A percentile compares a stretch with the other conserved stretches of the same genome.
phyloP scores from a whole-genome alignment of 106 monocot species.

The Dendrobium officinale region DNA sequence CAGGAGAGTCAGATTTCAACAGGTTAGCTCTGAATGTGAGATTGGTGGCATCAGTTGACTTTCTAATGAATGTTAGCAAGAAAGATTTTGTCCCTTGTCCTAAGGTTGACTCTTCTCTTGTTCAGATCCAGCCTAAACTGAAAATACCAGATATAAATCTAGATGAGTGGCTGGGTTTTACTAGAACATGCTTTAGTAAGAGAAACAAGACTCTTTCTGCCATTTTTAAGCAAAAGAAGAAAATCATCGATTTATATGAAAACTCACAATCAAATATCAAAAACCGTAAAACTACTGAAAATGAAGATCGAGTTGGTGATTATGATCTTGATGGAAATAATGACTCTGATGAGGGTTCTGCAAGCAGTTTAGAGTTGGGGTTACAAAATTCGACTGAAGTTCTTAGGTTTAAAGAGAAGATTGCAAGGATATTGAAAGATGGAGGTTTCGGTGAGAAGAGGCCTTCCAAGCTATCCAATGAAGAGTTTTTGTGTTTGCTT shows the following conservation, averaged over 20 bases:
- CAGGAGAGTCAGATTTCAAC: constrained; percentile 75
- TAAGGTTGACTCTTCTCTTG: constrained; percentile 75
- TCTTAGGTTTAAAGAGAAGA: constrained; percentile 51
- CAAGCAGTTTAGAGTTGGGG: not conserved
- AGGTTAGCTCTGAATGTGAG: constrained; percentile 68
- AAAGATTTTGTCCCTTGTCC: constrained; percentile 75
- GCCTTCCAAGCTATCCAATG: constrained; percentile 63
- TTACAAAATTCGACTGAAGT: constrained; percentile 15
- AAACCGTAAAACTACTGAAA: not conserved
- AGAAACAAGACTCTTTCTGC: constrained; percentile 87
- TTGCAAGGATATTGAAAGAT: constrained; percentile 36
- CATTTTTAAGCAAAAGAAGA: constrained; percentile 90
- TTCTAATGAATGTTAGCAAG: constrained; percentile 78
- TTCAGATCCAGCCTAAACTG: constrained; percentile 42
- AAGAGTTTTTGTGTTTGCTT: constrained; percentile 62
- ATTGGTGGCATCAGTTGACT: constrained; percentile 47
- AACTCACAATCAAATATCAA: constrained; percentile 7
- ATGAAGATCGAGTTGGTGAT: not conserved
- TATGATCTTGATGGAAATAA: constrained; percentile 9
- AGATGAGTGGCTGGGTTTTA: constrained; percentile 83
- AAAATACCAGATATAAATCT: constrained; percentile 38
- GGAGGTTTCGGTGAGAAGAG: constrained; percentile 54
- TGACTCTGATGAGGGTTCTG: constrained; percentile 6
- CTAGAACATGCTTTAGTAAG: constrained; percentile 55
- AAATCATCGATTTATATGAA: constrained; percentile 30